Evolutionary conservation across 352 stramenopile species (phyloP), one percentile per base, ranked within the genome.

Genomic region (Phytophthora idaei): DNA sequence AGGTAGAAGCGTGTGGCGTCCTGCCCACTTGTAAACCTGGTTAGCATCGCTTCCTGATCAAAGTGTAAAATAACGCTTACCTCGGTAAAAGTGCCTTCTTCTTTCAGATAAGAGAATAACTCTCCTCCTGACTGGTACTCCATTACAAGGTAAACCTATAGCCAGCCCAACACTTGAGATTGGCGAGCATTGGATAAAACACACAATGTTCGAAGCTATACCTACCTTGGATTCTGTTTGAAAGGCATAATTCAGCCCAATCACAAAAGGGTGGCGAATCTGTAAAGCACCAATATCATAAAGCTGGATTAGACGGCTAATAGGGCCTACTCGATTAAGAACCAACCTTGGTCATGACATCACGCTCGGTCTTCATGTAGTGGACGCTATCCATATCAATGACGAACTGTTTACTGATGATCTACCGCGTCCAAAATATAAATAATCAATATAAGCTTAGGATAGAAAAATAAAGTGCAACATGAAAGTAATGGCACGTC

Each of bases 351-450:
- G 82, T 93, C 87, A 95, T 93, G 32, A 95, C 83, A 28, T 95
- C 83, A n/a, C 87, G 81, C 67, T 95, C 87, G 0, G 82, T 87
- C 44, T 81, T 81, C 78, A 95, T 92, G 76, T 93, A 86, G 48
- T 85, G 69, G 28, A 93, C 83, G 57, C 80, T 90, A 42, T 95
- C 80, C 62, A 77, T 82, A 53, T 95, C 82, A 50, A 93, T 89
- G 32, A 95, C 57, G 27, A 93, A 90, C 45, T 83, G 71, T 53
- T 95, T 95, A 67, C 87, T 92, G 55, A 93, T 92, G 32, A 98
- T 92, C 80, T 98, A 41, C 21, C 9, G 28, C 21, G 63, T 27
- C 29, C 58, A 25, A 59, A 28, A 36, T n/a, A 5, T 2, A 53
- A 49, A 25, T 42, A 42, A 2, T 21, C 14, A 25, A 42, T 6